These are phyloP conservation scores for Chondrostereum purpureum DNA, from an alignment of 1,284 basidiomycete species.

Conservation along the genomic window DNA sequence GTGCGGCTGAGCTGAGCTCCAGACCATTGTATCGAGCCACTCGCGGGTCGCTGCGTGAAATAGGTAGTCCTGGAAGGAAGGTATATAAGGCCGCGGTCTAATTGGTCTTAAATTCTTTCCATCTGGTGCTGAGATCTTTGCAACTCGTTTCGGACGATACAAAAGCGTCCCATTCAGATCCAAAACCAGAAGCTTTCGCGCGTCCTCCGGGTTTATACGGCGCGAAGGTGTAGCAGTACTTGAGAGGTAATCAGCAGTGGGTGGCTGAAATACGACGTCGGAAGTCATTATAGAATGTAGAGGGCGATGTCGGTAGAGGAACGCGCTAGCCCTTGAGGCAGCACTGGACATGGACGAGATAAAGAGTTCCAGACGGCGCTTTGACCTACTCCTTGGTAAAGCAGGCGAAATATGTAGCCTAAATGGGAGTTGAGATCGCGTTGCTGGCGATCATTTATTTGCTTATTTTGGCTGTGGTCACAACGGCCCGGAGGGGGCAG, in stretches of 20 bases:
- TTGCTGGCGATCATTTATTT: too few relatives aligned
- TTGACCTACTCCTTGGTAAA: too few relatives aligned
- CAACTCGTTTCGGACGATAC: slow-evolving; percentile 41
- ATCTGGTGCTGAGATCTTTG: slow-evolving; percentile 9
- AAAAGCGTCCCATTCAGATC: slow-evolving; percentile 83
- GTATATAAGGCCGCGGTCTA: slow-evolving; percentile 64
- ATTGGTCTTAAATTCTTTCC: slow-evolving; percentile 32
- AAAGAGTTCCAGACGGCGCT: too few relatives aligned
- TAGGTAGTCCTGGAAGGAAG: slow-evolving; percentile 57
- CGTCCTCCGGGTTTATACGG: slow-evolving; percentile 25
- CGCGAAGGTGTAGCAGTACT: slow-evolving; percentile 28
- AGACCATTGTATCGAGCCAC: slow-evolving; percentile 80
- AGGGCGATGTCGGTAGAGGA: not conserved
- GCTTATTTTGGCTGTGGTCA: too few relatives aligned
- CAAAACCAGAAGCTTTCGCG: slow-evolving; percentile 69
- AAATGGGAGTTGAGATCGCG: too few relatives aligned
- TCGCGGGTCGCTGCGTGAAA: slow-evolving; percentile 46
- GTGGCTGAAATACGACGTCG: slow-evolving; percentile 15
- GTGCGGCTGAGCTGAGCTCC: slow-evolving; percentile 80
- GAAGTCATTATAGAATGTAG: not conserved
- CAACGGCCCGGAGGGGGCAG: too few relatives aligned
- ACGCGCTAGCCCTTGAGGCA: not conserved
- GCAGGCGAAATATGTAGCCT: too few relatives aligned
- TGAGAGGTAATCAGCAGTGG: slow-evolving; percentile 32
- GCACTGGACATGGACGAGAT: too few relatives aligned